Evolutionary conservation across 2,329 filamentous ascomycete genomes (phyloP), one percentile per base, ranked within the genome.

Genomic region (Xenoacremonium recifei): DNA sequence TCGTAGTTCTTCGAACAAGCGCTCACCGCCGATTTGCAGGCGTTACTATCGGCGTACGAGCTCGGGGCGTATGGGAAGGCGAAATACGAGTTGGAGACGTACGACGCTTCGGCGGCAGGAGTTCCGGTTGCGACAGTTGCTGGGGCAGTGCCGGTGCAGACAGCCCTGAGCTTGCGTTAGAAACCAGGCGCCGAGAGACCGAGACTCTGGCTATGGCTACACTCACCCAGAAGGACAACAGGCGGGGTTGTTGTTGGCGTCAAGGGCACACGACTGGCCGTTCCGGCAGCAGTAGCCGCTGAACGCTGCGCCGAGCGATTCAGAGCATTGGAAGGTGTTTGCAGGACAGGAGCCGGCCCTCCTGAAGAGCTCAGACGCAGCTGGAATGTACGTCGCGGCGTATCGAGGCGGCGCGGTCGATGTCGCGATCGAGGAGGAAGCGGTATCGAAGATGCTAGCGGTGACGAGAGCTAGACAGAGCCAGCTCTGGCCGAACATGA

Each of bases 11-110:
- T 57, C 33, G 70, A 70, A 61, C 80, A 84, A 41, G 72, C 69
- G 30, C 59, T 63, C 35, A 74, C 63, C 13, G 78, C 79, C 0
- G 72, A 68, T 4, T 70, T 69, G 54, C 80, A 84, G 5, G 71
- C 71, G 12, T 64, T 73, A 15, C 64, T 59, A 50, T 81, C 72
- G 44, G 63, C 57, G 47, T 79, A 81, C 11, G 69, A 70, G 1
- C 75, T 79, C 35, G 69, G 63, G 38, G 80, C 70, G 54, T 77
- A 77, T 2, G 80, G 80, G 58, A 82, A 84, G 10, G 75, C 71
- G 58, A 82, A 84, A 61, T 76, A 82, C 19, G 66, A 51, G 57
- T 84, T 83, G 31, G 70, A 62, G 15, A 83, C 77, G 55, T 71
- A 80, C 23, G 77, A 77, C 16, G 67, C 66, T 2, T 64, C 55